Evolutionary conservation across 345 rosid genomes (phyloP), one percentile per base, ranked within the genome.

Genomic region (Eucalyptus pauciflora): DNA sequence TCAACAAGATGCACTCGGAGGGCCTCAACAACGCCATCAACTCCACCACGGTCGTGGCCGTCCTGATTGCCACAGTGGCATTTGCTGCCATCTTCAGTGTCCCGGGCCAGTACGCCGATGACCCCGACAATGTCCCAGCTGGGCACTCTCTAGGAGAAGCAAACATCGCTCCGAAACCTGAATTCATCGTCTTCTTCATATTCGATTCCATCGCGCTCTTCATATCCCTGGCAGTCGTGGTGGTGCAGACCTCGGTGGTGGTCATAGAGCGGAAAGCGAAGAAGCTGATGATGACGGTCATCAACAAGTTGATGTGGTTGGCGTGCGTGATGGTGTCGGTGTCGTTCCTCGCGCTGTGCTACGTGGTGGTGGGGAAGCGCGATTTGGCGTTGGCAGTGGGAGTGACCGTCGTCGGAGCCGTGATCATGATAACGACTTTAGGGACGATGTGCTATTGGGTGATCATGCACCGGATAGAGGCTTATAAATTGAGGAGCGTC

Each of bases 371-470:
- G 25, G 99, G 99, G 87, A 69, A 88, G 25, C 80, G 91, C 7
- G 92, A 92, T 90, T 92, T 79, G 93, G 92, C 95, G 94, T 89
- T 97, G 91, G 99, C 99, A 22, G 41, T 92, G 46, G 90, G 90
- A 87, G 90, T 94, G 56, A 95, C 97, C 1, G 93, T 50, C 48
- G 90, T 97, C 87, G 99, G 99, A 80, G 93, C 94, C 13, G 88
- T 95, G 86, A 98, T 98, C 31, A 96, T 96, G 99, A 92, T 92
- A 41, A 86, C 98, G 25, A 98, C 99, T 13, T 90, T 98, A 5
- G 99, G 98, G 45, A 96, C 99, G 43, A 94, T 98, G 97, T 92
- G 97, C 89, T 96, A 97, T 86, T 98, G 98, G 96, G 97, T 98
- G 89, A 92, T 97, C n/a, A 91, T 91, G 85, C 94, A 95, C 86